Percentiles rank a stretch among this genome's conserved stretches.
These are phyloP conservation scores for Aspergillus indologenus DNA, from an alignment of 495 filamentous ascomycete species.

Conservation along the genomic window DNA sequence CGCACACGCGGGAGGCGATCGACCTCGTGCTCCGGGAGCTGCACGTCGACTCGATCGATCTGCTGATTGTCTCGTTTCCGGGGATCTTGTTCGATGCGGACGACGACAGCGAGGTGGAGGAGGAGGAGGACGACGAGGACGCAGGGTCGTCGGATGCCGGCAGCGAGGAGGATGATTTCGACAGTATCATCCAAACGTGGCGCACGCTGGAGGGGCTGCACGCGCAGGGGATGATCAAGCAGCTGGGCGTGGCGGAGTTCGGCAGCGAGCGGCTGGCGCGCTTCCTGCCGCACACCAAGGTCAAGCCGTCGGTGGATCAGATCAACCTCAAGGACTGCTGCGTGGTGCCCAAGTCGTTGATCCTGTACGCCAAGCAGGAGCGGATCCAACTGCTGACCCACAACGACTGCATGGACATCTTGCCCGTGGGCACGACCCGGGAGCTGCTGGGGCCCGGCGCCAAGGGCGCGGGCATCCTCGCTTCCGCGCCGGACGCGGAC, in stretches of 20 bases:
- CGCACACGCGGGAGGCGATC: slow-evolving; percentile 72
- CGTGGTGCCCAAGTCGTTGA: slow-evolving; percentile 85
- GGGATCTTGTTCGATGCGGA: slow-evolving; percentile 91
- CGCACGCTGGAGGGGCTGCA: slow-evolving; percentile 71
- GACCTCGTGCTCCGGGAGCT: slow-evolving; percentile 76
- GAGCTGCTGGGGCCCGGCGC: slow-evolving; percentile 71
- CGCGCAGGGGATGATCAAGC: slow-evolving; percentile 62
- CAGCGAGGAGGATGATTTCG: slow-evolving; percentile 50
- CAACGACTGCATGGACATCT: slow-evolving; percentile 88
- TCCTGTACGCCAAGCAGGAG: slow-evolving; percentile 78
- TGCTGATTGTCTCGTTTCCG: slow-evolving; percentile 90
- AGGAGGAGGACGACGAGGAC: slow-evolving; percentile 64
- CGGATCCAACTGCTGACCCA: slow-evolving; percentile 88
- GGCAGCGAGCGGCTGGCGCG: slow-evolving; percentile 72
- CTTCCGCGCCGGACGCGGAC: slow-evolving; percentile 41
- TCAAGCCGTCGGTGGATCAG: slow-evolving; percentile 86
- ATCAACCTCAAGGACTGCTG: slow-evolving; percentile 97
- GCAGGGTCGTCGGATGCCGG: slow-evolving; percentile 58
- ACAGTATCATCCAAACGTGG: slow-evolving; percentile 72
- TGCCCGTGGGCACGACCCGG: slow-evolving; percentile 77
- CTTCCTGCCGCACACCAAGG: slow-evolving; percentile 60
- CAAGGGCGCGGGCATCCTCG: slow-evolving; percentile 65
- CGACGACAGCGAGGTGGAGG: slow-evolving; percentile 74
- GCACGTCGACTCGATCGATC: slow-evolving; percentile 69
- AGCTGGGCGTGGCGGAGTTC: slow-evolving; percentile 87